Percentiles rank a stretch among this genome's conserved stretches.
Conservation (phyloP, 257 asterid species). For the Solanum okadae region DNA sequence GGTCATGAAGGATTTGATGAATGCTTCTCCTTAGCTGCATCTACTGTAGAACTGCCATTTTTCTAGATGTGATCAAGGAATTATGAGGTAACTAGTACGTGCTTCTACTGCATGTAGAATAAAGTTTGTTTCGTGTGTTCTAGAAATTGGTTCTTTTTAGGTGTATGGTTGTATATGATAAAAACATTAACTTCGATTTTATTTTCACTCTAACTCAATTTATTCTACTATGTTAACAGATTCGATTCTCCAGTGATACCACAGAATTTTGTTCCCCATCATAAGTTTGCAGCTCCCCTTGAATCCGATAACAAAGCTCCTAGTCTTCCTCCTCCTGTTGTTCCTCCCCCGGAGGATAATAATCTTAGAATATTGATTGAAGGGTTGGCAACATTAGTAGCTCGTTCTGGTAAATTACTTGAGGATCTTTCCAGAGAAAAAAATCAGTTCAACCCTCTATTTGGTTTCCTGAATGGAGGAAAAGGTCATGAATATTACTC, state of each 20-base stretch:
- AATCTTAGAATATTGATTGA: conserved; percentile 76
- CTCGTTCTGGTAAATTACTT: conserved; percentile 86
- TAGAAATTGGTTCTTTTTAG: neutral
- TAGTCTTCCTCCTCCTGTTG: conserved; percentile 58
- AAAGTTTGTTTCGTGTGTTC: neutral
- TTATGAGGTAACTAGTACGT: neutral
- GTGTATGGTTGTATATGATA: neutral
- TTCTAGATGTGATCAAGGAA: neutral
- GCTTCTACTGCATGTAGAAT: neutral
- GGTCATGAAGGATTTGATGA: neutral
- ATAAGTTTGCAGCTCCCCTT: conserved; percentile 54
- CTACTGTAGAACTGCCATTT: neutral
- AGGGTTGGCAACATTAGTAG: conserved; percentile 89
- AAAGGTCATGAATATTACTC: conserved; percentile 67
- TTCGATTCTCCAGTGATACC: conserved; percentile 82
- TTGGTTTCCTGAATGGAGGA: conserved; percentile 76
- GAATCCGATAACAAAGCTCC: conserved; percentile 32
- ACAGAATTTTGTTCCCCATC: conserved; percentile 62
- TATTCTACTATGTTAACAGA: conserved; percentile 28
- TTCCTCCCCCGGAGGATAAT: conserved; percentile 72
- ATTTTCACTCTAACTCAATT: neutral
- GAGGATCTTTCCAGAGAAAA: conserved; percentile 92
- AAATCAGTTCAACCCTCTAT: conserved; percentile 73
- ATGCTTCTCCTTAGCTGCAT: neutral
- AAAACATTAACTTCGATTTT: neutral